phyloP scores from a whole-genome alignment of 345 rosid genomes.

The Rhizophora mangle region DNA sequence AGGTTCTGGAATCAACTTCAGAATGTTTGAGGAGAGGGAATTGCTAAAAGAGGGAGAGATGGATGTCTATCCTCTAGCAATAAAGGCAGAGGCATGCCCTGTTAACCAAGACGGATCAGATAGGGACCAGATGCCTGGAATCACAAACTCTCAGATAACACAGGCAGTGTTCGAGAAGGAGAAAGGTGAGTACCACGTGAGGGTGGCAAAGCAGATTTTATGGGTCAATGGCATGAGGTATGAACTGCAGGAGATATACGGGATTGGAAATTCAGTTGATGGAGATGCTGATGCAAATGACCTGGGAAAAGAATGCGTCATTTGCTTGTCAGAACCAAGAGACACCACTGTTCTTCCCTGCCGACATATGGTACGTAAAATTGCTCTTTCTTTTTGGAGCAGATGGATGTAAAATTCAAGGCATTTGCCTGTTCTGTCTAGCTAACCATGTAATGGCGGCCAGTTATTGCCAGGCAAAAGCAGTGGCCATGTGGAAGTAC shows the following conservation, averaged over 20 bases:
- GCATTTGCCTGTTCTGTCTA: background rate
- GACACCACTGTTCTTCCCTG: slow-evolving; percentile 97
- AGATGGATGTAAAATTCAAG: background rate
- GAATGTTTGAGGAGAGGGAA: slow-evolving; percentile 63
- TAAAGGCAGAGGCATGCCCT: slow-evolving; percentile 71
- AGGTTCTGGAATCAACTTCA: slow-evolving; percentile 78
- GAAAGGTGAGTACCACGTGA: slow-evolving; percentile 58
- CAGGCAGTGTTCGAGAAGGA: slow-evolving; percentile 76
- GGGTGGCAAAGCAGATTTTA: slow-evolving; percentile 79
- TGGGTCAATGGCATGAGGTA: slow-evolving; percentile 75
- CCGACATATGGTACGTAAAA: slow-evolving; percentile 80
- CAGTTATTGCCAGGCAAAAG: background rate
- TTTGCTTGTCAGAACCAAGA: slow-evolving; percentile 91
- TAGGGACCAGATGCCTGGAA: slow-evolving; percentile 38
- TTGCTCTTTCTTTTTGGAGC: background rate
- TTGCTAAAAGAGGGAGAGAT: slow-evolving; percentile 33
- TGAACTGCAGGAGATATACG: slow-evolving; percentile 96
- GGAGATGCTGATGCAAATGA: slow-evolving; percentile 77
- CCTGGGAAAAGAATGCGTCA: slow-evolving; percentile 90
- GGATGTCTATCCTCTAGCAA: slow-evolving; percentile 69
- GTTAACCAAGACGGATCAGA: slow-evolving; percentile 31
- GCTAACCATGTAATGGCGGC: background rate
- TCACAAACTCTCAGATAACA: slow-evolving; percentile 71
- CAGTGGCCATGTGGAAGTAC: background rate
- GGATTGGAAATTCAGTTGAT: slow-evolving; percentile 88